These are phyloP conservation scores for Wolfiporia cocos DNA, from an alignment of 1,284 basidiomycete species.

Conservation along the genomic window DNA sequence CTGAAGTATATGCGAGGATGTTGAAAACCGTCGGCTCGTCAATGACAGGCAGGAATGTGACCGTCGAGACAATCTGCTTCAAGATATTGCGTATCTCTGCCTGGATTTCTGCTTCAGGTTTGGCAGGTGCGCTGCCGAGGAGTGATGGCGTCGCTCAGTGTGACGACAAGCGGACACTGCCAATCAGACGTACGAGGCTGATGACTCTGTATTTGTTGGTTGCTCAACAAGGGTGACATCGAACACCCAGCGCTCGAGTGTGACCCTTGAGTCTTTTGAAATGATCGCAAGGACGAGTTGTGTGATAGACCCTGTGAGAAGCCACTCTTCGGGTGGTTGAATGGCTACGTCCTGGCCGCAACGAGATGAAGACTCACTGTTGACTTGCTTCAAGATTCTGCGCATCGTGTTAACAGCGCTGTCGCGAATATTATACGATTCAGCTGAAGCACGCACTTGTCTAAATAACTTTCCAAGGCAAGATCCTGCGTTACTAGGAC, in stretches of 20 bases:
- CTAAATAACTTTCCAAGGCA: conserved; percentile 87
- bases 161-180: too few relatives aligned
- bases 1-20: conserved; percentile 90
- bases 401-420: conserved; percentile 1
- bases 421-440: conserved; percentile 3
- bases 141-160: background rate
- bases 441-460: conserved; percentile 47
- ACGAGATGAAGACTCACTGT: conserved; percentile 52
- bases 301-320: conserved; percentile 84
- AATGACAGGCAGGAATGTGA: conserved; percentile 93
- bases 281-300: conserved; percentile 96
- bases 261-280: conserved; percentile 86
- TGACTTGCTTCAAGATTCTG: conserved; percentile 87
- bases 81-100: conserved; percentile 97
- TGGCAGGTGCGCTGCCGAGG: conserved; percentile 40
- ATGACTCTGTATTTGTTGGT: conserved; percentile 38
- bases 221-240: conserved; percentile 81
- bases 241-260: conserved; percentile 98
- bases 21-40: conserved; percentile 96
- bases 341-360: background rate
- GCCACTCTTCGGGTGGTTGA: conserved; percentile 63
- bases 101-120: conserved; percentile 90
- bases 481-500: conserved; percentile 94
- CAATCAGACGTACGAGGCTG: too few relatives aligned
- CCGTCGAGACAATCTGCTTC: conserved; percentile 96